A percentile compares a stretch with the other conserved stretches of the same genome.
These are phyloP conservation scores for Geranomyces michiganensis DNA, from an alignment of 192 early-diverging fungal species.

Conservation along the genomic window DNA sequence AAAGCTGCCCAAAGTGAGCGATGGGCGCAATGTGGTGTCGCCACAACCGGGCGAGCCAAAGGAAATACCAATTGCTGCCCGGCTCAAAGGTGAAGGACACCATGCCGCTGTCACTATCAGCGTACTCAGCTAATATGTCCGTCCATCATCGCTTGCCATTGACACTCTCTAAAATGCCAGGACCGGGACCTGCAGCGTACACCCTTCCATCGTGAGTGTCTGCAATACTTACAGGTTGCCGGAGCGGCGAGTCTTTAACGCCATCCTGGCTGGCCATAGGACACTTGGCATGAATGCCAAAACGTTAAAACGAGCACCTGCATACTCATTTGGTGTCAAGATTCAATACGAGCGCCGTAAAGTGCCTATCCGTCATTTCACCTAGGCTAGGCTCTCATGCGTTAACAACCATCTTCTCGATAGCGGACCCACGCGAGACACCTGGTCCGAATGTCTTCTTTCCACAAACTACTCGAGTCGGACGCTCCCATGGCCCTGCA, in stretches of 20 bases:
- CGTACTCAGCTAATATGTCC: not conserved
- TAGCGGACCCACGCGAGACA: constrained; percentile 33
- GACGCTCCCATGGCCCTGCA: constrained; percentile 57
- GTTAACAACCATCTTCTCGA: constrained; percentile 1
- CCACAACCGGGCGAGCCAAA: constrained; percentile 27
- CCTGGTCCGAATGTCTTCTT: constrained; percentile 62
- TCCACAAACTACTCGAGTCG: constrained; percentile 57
- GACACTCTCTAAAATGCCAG: constrained; percentile 20
- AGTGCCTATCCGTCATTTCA: not conserved
- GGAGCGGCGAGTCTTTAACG: too few relatives aligned
- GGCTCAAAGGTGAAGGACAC: constrained; percentile 48
- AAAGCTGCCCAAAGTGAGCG: constrained; percentile 42
- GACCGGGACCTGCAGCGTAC: constrained; percentile 63
- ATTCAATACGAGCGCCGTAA: constrained; percentile 40
- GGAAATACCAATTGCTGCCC: constrained; percentile 59
- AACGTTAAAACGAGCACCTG: constrained; percentile 54
- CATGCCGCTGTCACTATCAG: not conserved
- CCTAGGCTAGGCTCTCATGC: too few relatives aligned
- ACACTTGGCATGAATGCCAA: constrained; percentile 53
- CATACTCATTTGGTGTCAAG: constrained; percentile 63
- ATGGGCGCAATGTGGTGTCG: constrained; percentile 24
- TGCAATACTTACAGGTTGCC: too few relatives aligned
- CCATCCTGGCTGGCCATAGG: constrained; percentile 21
- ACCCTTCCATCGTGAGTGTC: constrained; percentile 60
- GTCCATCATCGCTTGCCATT: not conserved